A percentile compares a stretch with the other conserved stretches of the same genome.
Conservation (phyloP, 441 rosid species). For the Aquilaria agallochum region DNA sequence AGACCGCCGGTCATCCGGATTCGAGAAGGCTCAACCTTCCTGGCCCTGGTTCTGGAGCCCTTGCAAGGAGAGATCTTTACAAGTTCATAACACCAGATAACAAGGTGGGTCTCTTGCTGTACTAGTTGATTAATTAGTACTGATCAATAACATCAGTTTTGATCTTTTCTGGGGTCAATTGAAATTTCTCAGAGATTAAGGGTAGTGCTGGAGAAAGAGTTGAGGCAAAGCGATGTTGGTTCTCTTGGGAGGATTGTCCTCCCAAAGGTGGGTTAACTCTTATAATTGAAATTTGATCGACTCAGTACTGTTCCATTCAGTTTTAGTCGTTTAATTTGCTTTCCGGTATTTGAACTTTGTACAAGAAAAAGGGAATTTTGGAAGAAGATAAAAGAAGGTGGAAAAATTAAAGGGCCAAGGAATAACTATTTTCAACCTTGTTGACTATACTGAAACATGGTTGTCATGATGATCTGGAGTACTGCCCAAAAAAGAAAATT, state of each 20-base stretch:
- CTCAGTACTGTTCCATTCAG: too few species aligned
- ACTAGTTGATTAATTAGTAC: too few species aligned
- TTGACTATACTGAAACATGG: constrained; percentile 18
- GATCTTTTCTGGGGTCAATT: constrained; percentile 1
- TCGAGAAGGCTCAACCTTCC: too few species aligned
- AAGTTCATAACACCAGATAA: constrained; percentile 37
- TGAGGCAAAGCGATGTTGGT: constrained; percentile 75
- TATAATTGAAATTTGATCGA: not conserved
- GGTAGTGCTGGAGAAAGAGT: constrained; percentile 40
- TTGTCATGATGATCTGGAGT: constrained; percentile 24
- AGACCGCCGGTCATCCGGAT: constrained; percentile 25
- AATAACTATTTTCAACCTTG: constrained; percentile 14
- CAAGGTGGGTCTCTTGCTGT: constrained; percentile 27
- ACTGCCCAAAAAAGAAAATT: constrained; percentile 7
- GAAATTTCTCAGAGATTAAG: constrained; percentile 40
- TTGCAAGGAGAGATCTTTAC: constrained; percentile 23
- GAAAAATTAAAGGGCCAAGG: constrained; percentile 20
- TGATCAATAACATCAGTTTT: too few species aligned
- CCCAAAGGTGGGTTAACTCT: constrained; percentile 56
- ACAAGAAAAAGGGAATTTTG: constrained; percentile 2
- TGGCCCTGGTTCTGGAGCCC: constrained; percentile 9
- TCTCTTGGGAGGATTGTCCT: constrained; percentile 64
- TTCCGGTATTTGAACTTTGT: constrained; percentile 11
- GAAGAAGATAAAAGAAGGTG: constrained; percentile 12
- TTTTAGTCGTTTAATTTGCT: not conserved